phyloP scores from a whole-genome alignment of 2,329 filamentous ascomycete genomes.

The Cyphellophora attinorum region DNA sequence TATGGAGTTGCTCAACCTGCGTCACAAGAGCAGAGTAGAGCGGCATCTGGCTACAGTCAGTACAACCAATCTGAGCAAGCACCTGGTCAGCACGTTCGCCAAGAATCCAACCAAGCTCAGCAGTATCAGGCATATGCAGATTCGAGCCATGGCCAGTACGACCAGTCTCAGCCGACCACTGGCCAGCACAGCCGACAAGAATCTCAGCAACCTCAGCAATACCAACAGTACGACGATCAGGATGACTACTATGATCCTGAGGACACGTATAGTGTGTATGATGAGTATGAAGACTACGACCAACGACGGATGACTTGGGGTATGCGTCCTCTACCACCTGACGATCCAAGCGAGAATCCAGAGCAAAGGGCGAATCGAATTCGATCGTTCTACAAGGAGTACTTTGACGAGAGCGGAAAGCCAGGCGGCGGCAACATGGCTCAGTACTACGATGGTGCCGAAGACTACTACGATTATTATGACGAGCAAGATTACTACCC shows the following conservation, averaged over 20 bases:
- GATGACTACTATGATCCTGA: slow-evolving; percentile 10
- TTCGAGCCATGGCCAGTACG: too few species aligned
- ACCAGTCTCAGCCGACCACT: too few species aligned
- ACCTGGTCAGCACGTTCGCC: too few species aligned
- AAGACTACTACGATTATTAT: slow-evolving; percentile 60
- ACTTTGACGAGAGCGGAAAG: slow-evolving; percentile 69
- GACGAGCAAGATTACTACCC: slow-evolving; percentile 23
- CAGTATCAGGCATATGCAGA: too few species aligned
- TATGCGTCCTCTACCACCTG: slow-evolving; percentile 76
- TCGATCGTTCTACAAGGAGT: slow-evolving; percentile 98
- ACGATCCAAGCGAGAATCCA: slow-evolving; percentile 79
- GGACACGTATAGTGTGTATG: slow-evolving; percentile 12
- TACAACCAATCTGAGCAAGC: too few species aligned
- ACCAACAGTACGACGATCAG: slow-evolving; percentile 8
- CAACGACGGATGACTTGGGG: slow-evolving; percentile 48
- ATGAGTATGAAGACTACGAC: slow-evolving; percentile 23
- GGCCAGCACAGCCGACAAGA: not conserved
- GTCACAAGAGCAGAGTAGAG: slow-evolving; percentile 1
- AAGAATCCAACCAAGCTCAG: too few species aligned
- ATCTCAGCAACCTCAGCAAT: not conserved
- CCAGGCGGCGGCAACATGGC: slow-evolving; percentile 60
- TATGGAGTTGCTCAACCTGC: slow-evolving; percentile 5
- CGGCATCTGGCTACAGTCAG: not conserved
- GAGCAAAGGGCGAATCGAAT: slow-evolving; percentile 94
- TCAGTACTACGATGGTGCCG: slow-evolving; percentile 58